phyloP scores from a whole-genome alignment of 805 yeast genomes.

The Suhomyces xylopsoci region DNA sequence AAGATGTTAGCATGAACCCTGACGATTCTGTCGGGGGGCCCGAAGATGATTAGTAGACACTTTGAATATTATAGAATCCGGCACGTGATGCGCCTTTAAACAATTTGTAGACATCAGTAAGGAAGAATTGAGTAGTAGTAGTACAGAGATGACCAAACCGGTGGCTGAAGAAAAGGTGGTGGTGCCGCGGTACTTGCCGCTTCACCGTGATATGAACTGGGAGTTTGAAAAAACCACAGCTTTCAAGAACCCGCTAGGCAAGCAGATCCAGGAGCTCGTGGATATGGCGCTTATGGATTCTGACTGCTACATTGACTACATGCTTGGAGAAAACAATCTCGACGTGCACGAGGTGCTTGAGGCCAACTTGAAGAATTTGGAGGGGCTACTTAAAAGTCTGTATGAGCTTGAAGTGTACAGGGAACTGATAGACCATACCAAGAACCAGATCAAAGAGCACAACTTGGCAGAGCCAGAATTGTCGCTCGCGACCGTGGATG shows the following conservation, averaged over 20 bases:
- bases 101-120: neutral
- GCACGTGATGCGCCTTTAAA: neutral
- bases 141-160: neutral
- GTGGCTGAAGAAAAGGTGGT: neutral
- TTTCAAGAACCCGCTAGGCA: conserved; percentile 1
- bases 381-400: conserved; percentile 6
- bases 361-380: conserved; percentile 4
- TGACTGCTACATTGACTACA: conserved; percentile 3
- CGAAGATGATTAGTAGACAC: conserved; percentile 3
- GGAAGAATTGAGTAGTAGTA: neutral
- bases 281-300: conserved; percentile 3
- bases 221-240: conserved; percentile 5
- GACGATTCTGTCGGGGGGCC: conserved; percentile 5
- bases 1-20: conserved; percentile 2
- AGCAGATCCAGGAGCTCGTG: conserved; percentile 2
- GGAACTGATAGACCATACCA: conserved; percentile 9
- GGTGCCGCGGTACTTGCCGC: conserved; percentile 5
- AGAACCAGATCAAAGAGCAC: conserved; percentile 17
- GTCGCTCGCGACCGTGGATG: conserved; percentile 18
- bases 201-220: conserved; percentile 3
- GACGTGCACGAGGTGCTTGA: neutral
- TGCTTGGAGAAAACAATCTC: conserved; percentile 2
- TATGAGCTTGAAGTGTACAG: conserved; percentile 4
- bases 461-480: conserved; percentile 20
- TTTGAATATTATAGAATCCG: neutral